Evolutionary conservation across 129 eudicot genomes (phyloP).

Genomic region (Flaveria brownii): DNA sequence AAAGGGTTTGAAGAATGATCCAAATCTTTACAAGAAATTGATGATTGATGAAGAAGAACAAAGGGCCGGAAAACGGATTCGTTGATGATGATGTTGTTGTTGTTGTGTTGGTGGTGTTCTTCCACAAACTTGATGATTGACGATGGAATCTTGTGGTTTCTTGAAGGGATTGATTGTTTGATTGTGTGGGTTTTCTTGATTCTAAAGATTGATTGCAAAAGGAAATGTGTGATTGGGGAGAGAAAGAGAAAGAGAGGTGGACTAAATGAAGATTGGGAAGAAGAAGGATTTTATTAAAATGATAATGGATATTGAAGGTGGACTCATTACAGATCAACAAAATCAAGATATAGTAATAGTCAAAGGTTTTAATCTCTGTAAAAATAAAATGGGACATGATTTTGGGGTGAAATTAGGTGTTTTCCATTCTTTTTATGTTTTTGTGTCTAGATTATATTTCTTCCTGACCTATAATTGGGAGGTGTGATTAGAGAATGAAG

Average conservation of each 20-base stretch:
- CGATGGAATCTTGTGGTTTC: constrained; percentile 38
- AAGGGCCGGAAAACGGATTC: not conserved
- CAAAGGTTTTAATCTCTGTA: constrained; percentile 19
- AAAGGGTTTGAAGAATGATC: constrained; percentile 19
- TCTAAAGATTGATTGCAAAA: constrained; percentile 34
- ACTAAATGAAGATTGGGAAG: constrained; percentile 22
- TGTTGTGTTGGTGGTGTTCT: not conserved
- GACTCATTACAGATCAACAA: constrained; percentile 22
- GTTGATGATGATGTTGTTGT: not conserved
- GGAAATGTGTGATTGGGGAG: constrained; percentile 50
- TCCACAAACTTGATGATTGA: constrained; percentile 17
- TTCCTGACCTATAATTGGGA: not conserved
- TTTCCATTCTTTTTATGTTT: not conserved
- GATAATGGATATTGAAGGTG: constrained; percentile 20
- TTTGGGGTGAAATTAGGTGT: constrained; percentile 28
- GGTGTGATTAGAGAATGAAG: constrained; percentile 30
- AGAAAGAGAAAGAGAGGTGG: constrained; percentile 36
- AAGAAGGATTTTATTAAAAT: constrained; percentile 21
- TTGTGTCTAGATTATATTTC: not conserved
- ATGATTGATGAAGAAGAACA: constrained; percentile 18
- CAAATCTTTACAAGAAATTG: constrained; percentile 9
- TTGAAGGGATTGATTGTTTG: constrained; percentile 26
- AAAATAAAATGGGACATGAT: not conserved
- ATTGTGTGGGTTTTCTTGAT: constrained; percentile 26
- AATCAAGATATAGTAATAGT: constrained; percentile 24